Percentiles rank a stretch among this genome's conserved stretches.
Conservation (phyloP, 1,284 basidiomycete species). For the Cystobasidiaceae sp. region DNA sequence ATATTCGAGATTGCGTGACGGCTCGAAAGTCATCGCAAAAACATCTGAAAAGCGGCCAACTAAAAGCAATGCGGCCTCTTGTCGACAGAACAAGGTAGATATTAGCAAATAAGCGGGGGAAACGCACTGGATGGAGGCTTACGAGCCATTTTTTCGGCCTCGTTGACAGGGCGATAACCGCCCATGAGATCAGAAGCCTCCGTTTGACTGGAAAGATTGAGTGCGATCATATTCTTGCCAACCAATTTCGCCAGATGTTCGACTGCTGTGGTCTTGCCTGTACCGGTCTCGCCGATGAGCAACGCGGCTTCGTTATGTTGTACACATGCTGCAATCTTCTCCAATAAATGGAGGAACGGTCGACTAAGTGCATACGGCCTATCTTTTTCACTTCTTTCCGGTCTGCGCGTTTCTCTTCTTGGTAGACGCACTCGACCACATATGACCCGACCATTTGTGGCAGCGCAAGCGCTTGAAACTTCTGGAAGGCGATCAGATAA, state of each 20-base stretch:
- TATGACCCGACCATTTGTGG: neutral
- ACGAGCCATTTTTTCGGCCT: conserved; percentile 41
- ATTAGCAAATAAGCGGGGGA: neutral
- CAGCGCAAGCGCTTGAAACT: conserved; percentile 15
- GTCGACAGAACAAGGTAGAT: conserved; percentile 49
- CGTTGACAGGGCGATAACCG: conserved; percentile 91
- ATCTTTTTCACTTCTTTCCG: conserved; percentile 34
- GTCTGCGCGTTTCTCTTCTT: conserved; percentile 1
- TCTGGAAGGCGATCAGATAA: conserved; percentile 37
- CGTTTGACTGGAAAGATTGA: conserved; percentile 95
- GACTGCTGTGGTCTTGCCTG: conserved; percentile 92
- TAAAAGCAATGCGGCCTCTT: conserved; percentile 65
- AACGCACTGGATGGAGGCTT: conserved; percentile 4
- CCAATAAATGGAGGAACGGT: conserved; percentile 73
- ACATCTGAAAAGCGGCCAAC: conserved; percentile 74
- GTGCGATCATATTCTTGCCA: conserved; percentile 69
- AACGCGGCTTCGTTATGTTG: conserved; percentile 76
- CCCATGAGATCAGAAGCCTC: conserved; percentile 92
- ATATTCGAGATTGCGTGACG: conserved; percentile 83
- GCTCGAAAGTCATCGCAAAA: conserved; percentile 83
- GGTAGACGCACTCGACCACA: neutral
- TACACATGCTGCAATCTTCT: conserved; percentile 72
- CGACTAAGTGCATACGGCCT: conserved; percentile 82
- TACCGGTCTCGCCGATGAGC: conserved; percentile 95
- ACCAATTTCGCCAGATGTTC: conserved; percentile 81